Evolutionary conservation across 108 stramenopile species (phyloP), one percentile per base, ranked within the genome.

Genomic region (Aurantiochytrium sp.): DNA sequence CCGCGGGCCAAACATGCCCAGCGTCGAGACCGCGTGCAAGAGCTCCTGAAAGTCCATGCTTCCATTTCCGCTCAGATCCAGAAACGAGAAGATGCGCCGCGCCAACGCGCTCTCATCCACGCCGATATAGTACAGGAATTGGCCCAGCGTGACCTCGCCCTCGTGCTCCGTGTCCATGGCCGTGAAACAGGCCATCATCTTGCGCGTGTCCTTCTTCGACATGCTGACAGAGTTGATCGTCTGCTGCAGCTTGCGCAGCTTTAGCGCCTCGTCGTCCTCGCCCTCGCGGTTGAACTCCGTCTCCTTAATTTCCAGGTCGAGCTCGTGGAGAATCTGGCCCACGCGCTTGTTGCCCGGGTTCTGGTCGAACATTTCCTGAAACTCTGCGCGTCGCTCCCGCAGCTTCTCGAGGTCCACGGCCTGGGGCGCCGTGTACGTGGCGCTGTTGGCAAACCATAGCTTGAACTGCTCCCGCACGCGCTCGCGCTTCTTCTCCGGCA

Each of bases 51-150:
- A 81, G 39, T 81, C 73, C 39, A 81, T 41, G 19, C 45, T 37
- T 12, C 73, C 73, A 2, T 81, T 24, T 48, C 73, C 73, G 24
- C 73, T 81, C 1, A 48, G 10, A 24, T 81, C 73, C 45, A 81
- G 45, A 81, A 81, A 81, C 6, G 10, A 17, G 45, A 81, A 81
- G 1, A 81, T 81, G 12, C 73, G 73, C 73, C 73, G 39, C n/a
- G 39, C 12, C 6, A 81, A 42, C 8, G 73, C 42, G 30, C 6
- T 48, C 42, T 81, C 73, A 15, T 81, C 73, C 12, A 37, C 12
- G 6, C 73, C 73, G 12, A 81, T 24, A 24, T 81, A 81, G 73
- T 81, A 81, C 73, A 81, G 12, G 45, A 81, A 81, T 81, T 81
- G 73, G 19, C 30, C 73, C 73, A 81, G 73, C 8, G 73, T 48